Evolutionary conservation across 2,329 filamentous ascomycete species (phyloP).

Genomic region (Dactylonectria estremocensis): DNA sequence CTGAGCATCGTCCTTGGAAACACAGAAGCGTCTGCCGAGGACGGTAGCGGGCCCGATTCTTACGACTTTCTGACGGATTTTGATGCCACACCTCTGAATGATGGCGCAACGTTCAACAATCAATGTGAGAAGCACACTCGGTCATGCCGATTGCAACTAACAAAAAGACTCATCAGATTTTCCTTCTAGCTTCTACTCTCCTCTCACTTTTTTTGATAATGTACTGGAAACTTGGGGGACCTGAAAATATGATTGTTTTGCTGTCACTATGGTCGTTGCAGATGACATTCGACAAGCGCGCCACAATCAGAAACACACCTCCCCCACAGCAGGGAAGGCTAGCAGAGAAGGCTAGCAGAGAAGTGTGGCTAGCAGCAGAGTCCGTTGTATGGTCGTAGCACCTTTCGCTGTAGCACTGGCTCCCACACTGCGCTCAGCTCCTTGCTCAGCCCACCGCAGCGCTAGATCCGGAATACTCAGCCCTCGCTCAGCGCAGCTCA

Average conservation of each 20-base stretch:
- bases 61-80: constrained; percentile 29
- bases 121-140: constrained; percentile 32
- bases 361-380: too few species aligned
- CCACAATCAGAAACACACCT: background rate
- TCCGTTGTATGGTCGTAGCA: too few species aligned
- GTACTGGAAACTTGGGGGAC: constrained; percentile 32
- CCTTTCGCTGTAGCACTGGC: too few species aligned
- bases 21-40: constrained; percentile 19
- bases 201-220: constrained; percentile 33
- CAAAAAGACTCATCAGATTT: constrained; percentile 28
- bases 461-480: too few species aligned
- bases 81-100: constrained; percentile 26
- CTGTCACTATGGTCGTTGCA: constrained; percentile 15
- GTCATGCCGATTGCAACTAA: constrained; percentile 26
- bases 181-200: constrained; percentile 31
- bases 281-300: background rate
- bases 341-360: too few species aligned
- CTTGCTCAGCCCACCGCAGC: too few species aligned
- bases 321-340: too few species aligned
- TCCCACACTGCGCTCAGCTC: too few species aligned
- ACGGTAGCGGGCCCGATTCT: constrained; percentile 13
- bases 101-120: constrained; percentile 27
- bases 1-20: constrained; percentile 35
- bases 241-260: constrained; percentile 27
- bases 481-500: too few species aligned